Base-by-base conservation (phyloP, 129 eudicot species). In the Arctium lappa region DNA sequence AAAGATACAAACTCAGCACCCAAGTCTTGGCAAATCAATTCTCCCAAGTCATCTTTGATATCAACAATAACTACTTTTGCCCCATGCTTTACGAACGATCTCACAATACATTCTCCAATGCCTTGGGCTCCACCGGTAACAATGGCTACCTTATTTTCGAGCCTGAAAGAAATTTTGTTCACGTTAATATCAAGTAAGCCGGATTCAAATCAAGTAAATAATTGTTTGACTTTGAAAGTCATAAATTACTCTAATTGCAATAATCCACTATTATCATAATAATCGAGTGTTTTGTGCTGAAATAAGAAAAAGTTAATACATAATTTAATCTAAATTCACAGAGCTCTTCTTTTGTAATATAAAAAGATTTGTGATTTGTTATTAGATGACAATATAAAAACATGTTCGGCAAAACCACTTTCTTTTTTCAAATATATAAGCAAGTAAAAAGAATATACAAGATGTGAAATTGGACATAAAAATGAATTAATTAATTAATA, bases 61-160 rank as follows among this genome's bases (percentile, higher is more conserved):
- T 80, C 85, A 32, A 76, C 69, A 1, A 85, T 50, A 27, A 80
- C 83, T n/a, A 70, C 77, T 71, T 79, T 80, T 8, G 87, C 87
- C 8, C 87, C 87, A 12, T 84, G 84, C 13, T 73, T 36, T 4
- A 50, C 74, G 44, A 75, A 85, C 11, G 34, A 7, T 36, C 78
- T 80, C 12, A 63, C 88, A 29, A 81, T 85, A 69, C 85, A 65
- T 38, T 85, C 88, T 37, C 82, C 88, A 10, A 85, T 48, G 69
- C 85, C 88, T 22, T 56, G 80, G 39, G 88, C 74, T 33, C 82
- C 88, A 2, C 88, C 88, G 27, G 88, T 85, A 44, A 85, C 79
- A 15, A 85, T 12, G 27, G 85, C 85, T 32, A 85, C 82, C 82
- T 81, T 85, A 8, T 70, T 70, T 69, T 69, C 76, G 10, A 79